Conservation (phyloP, 129 eudicot genomes). For the Chrysanthemum lavandulifolium region DNA sequence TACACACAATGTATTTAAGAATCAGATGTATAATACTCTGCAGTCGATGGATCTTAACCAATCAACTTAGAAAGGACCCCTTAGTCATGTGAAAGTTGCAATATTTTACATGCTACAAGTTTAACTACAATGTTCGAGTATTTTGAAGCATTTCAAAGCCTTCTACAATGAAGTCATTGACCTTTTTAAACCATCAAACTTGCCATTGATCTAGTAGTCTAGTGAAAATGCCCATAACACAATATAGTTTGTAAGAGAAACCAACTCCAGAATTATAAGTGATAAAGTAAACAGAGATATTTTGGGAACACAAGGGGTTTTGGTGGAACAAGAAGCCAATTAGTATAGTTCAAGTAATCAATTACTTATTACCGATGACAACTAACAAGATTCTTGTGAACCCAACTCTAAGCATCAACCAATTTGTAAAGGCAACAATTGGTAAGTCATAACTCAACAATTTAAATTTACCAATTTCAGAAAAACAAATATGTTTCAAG, state of each 20-base stretch:
- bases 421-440: neutral
- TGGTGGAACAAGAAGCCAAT: conserved; percentile 9
- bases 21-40: neutral
- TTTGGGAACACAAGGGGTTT: neutral
- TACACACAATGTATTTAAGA: neutral
- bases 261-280: neutral
- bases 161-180: neutral
- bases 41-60: too few species aligned
- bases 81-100: neutral
- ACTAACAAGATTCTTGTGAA: neutral
- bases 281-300: neutral
- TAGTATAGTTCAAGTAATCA: conserved; percentile 21
- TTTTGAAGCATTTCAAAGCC: conserved; percentile 9
- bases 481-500: neutral
- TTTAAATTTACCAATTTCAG: neutral
- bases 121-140: conserved; percentile 11
- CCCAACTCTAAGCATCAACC: neutral
- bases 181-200: conserved; percentile 1
- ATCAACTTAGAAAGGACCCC: neutral
- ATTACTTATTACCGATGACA: conserved; percentile 8
- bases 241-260: neutral
- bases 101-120: conserved; percentile 11
- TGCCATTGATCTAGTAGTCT: neutral
- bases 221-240: conserved; percentile 2
- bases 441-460: neutral